phyloP scores from a whole-genome alignment of 306 rosid species.

The Calophaca sinica region DNA sequence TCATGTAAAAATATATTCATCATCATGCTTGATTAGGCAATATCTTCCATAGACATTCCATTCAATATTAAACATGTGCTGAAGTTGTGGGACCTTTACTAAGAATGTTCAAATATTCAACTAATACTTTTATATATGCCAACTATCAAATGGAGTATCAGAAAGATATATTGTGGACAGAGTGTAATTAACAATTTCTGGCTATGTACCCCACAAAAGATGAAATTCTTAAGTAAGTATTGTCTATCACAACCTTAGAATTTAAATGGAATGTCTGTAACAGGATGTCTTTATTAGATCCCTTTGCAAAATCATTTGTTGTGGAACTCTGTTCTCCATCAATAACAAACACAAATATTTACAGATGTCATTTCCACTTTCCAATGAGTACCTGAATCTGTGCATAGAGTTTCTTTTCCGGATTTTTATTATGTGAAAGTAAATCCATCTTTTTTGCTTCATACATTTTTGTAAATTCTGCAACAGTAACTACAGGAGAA shows the following conservation, averaged over 20 bases:
- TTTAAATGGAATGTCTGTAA: background rate
- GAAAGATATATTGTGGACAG: background rate
- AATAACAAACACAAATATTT: slow-evolving; percentile 15
- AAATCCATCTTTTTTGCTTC: background rate
- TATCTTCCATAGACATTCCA: background rate
- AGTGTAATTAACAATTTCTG: background rate
- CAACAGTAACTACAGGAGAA: slow-evolving; percentile 1
- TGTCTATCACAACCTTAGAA: background rate
- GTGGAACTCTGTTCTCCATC: slow-evolving; percentile 8
- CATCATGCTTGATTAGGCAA: slow-evolving; percentile 12
- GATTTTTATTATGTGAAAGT: slow-evolving; percentile 3
- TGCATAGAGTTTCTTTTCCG: background rate
- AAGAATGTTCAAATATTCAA: slow-evolving; percentile 9
- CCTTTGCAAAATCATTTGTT: slow-evolving; percentile 4
- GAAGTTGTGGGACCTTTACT: background rate
- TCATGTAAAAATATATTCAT: slow-evolving; percentile 10
- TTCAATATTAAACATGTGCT: slow-evolving; percentile 18
- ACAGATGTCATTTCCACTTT: background rate
- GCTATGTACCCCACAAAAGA: background rate
- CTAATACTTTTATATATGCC: slow-evolving; percentile 2
- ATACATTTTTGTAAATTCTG: slow-evolving; percentile 20
- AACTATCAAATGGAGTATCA: slow-evolving; percentile 18
- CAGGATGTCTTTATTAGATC: background rate
- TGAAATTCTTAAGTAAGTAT: background rate
- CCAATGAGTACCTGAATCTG: background rate